Percentiles rank a stretch among this genome's conserved stretches.
These are phyloP conservation scores for Passiflora organensis DNA, from an alignment of 345 rosid genomes.

Conservation along the genomic window DNA sequence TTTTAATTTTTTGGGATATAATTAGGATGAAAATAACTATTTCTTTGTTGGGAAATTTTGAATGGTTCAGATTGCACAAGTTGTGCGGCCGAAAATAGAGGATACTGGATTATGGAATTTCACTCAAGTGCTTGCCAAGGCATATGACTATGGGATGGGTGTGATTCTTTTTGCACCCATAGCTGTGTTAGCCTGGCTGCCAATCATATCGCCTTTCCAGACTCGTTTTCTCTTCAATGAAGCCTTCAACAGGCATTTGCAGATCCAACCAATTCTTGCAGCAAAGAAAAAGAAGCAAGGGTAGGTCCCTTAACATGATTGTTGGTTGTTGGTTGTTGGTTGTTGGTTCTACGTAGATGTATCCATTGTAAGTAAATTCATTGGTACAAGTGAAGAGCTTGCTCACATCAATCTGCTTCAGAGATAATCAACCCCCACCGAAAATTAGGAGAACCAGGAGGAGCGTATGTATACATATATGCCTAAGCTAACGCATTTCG, in stretches of 20 bases:
- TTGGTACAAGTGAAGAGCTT: too few relatives aligned
- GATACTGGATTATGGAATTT: conserved; percentile 72
- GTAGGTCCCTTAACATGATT: conserved; percentile 16
- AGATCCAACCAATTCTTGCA: conserved; percentile 86
- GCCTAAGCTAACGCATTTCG: too few relatives aligned
- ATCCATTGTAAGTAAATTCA: too few relatives aligned
- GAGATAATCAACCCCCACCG: too few relatives aligned
- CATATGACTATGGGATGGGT: conserved; percentile 97
- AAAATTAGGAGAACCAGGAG: too few relatives aligned
- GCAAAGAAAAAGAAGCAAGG: conserved; percentile 59
- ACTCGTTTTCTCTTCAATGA: conserved; percentile 87
- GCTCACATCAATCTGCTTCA: too few relatives aligned
- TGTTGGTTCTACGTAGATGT: too few relatives aligned
- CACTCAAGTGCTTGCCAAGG: conserved; percentile 61
- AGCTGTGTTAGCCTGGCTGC: conserved; percentile 89
- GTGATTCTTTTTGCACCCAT: conserved; percentile 71
- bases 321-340: too few relatives aligned
- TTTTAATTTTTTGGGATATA: too few relatives aligned
- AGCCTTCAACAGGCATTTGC: conserved; percentile 76
- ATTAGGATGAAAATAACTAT: too few relatives aligned
- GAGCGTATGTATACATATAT: too few relatives aligned
- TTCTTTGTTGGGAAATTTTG: not conserved
- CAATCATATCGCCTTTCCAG: conserved; percentile 77
- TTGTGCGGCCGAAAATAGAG: conserved; percentile 72
- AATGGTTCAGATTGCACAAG: conserved; percentile 72